A percentile compares a stretch with the other conserved stretches of the same genome.
These are phyloP conservation scores for Podospora tetraspora DNA, from an alignment of 495 filamentous ascomycete genomes.

Conservation along the genomic window DNA sequence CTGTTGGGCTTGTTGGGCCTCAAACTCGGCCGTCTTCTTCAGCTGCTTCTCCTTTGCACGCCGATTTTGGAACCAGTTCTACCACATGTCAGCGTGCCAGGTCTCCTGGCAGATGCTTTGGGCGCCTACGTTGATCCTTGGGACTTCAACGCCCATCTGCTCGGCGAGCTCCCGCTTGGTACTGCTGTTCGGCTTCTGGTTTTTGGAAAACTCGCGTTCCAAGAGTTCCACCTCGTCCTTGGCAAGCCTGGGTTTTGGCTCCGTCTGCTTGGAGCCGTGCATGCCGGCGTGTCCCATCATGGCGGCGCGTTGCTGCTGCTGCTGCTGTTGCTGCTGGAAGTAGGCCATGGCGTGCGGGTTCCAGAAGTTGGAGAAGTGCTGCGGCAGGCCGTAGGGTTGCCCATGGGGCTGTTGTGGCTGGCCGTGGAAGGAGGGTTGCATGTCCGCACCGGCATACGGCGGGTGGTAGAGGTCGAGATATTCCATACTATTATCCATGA, in stretches of 20 bases:
- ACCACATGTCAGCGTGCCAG: slow-evolving; percentile 28
- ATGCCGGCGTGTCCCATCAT: slow-evolving; percentile 31
- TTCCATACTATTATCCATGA: slow-evolving; percentile 26
- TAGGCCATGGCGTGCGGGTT: slow-evolving; percentile 27
- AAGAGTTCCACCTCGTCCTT: slow-evolving; percentile 77
- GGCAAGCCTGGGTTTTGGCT: slow-evolving; percentile 63
- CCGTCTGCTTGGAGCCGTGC: slow-evolving; percentile 38
- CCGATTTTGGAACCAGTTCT: slow-evolving; percentile 94
- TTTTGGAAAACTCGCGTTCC: slow-evolving; percentile 68
- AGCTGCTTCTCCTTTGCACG: slow-evolving; percentile 79
- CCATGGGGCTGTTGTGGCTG: slow-evolving; percentile 16
- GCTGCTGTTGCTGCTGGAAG: slow-evolving; percentile 22
- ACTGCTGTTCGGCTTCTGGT: slow-evolving; percentile 72
- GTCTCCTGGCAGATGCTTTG: neutral
- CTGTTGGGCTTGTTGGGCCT: slow-evolving; percentile 50
- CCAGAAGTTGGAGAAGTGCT: slow-evolving; percentile 26
- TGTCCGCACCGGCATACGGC: slow-evolving; percentile 18
- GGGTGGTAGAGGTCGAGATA: slow-evolving; percentile 28
- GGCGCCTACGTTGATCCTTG: slow-evolving; percentile 66
- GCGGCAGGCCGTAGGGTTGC: slow-evolving; percentile 12
- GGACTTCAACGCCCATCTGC: slow-evolving; percentile 64
- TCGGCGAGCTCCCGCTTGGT: slow-evolving; percentile 70
- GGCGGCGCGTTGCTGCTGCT: slow-evolving; percentile 20
- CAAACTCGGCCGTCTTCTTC: slow-evolving; percentile 62
- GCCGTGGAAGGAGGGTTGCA: slow-evolving; percentile 16